Conservation (phyloP, 2,329 filamentous ascomycete species). For the Xylariaceae sp. region DNA sequence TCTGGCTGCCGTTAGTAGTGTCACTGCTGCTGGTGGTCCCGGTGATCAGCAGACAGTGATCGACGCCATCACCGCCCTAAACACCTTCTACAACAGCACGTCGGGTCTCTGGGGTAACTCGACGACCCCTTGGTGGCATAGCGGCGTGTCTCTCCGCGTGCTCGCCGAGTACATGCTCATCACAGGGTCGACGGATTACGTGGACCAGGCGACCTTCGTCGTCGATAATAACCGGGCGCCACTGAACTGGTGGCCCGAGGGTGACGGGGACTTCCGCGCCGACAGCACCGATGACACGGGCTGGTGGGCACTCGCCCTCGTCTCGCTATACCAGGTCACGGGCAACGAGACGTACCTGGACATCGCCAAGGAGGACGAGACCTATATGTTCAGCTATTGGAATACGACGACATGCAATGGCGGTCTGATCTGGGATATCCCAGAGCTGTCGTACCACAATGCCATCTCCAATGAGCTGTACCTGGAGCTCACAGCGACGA, state of each 20-base stretch:
- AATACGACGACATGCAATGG: slow-evolving; percentile 40
- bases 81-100: slow-evolving; percentile 31
- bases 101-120: slow-evolving; percentile 32
- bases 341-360: slow-evolving; percentile 41
- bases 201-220: slow-evolving; percentile 28
- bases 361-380: slow-evolving; percentile 43
- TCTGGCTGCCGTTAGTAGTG: background rate
- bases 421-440: slow-evolving; percentile 42
- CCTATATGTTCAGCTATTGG: slow-evolving; percentile 44
- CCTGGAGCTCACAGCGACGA: slow-evolving; percentile 39
- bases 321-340: slow-evolving; percentile 45
- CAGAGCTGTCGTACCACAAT: slow-evolving; percentile 36
- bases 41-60: background rate
- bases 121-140: slow-evolving; percentile 37
- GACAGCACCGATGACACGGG: slow-evolving; percentile 43
- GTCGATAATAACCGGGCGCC: slow-evolving; percentile 33
- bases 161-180: slow-evolving; percentile 35
- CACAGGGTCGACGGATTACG: slow-evolving; percentile 29
- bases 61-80: slow-evolving; percentile 32
- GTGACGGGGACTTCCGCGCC: slow-evolving; percentile 36
- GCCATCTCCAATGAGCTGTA: slow-evolving; percentile 47
- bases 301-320: slow-evolving; percentile 51
- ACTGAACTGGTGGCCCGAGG: slow-evolving; percentile 35
- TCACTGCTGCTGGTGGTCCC: background rate
- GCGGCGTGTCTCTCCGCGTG: slow-evolving; percentile 34